phyloP scores from a whole-genome alignment of 2,329 filamentous ascomycete genomes.

The Lomentospora prolificans region DNA sequence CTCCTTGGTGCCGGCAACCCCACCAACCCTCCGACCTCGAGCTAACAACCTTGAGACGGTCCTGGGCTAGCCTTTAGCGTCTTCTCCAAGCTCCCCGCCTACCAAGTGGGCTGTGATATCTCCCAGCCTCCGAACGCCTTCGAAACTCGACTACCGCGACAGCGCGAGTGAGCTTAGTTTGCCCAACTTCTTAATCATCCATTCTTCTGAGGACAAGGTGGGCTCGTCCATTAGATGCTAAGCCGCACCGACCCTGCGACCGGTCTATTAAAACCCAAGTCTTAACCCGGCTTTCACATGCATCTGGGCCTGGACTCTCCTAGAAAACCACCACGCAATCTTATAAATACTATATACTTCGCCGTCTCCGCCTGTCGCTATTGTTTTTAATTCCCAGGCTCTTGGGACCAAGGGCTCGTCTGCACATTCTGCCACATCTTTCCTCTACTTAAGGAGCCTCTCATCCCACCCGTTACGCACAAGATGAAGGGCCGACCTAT shows the following conservation, averaged over 20 bases:
- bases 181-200: no score
- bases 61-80: neutral
- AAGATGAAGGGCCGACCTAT: constrained; percentile 63
- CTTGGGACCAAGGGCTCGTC: no score
- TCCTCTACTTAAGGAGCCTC: neutral
- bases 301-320: neutral
- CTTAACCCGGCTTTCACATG: neutral
- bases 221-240: neutral
- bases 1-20: neutral
- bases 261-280: neutral
- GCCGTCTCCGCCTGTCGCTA: neutral
- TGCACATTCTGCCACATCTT: no score
- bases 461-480: neutral
- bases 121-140: no score
- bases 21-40: neutral
- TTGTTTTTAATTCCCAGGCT: neutral
- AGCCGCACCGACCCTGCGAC: neutral
- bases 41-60: neutral
- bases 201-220: no score
- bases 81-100: no score
- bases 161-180: no score
- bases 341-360: neutral
- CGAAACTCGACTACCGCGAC: no score
- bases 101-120: neutral
- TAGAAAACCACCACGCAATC: neutral